phyloP scores from a whole-genome alignment of 2,329 filamentous ascomycete genomes.

The Ophiosphaerella narmari region DNA sequence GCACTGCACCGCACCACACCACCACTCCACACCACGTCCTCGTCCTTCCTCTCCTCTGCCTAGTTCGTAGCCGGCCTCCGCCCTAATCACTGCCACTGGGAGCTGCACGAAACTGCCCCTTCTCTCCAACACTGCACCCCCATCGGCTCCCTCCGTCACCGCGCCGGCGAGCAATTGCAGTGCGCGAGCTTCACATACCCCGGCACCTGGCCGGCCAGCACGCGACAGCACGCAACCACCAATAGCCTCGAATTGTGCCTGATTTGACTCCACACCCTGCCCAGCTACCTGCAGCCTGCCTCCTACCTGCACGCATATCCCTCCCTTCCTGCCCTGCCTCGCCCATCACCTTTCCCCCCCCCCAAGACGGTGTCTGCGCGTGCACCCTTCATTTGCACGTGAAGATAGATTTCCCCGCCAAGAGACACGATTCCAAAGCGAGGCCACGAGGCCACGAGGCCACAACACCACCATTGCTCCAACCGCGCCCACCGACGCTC shows the following conservation, averaged over 20 bases:
- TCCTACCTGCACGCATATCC: slow-evolving; percentile 2
- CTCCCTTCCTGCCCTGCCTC: slow-evolving; percentile 5
- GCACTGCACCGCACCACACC: no score
- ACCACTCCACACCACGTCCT: slow-evolving; percentile 14
- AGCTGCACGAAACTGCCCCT: no score
- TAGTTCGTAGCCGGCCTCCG: background rate
- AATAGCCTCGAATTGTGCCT: slow-evolving; percentile 35
- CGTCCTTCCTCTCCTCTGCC: slow-evolving; percentile 17
- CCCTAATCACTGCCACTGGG: no score
- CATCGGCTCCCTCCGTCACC: no score
- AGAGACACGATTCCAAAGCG: slow-evolving; percentile 20
- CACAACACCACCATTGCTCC: slow-evolving; percentile 10
- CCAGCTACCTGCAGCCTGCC: slow-evolving; percentile 18
- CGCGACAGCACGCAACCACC: slow-evolving; percentile 40
- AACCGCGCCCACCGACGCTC: slow-evolving; percentile 18
- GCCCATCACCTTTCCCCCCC: slow-evolving; percentile 1
- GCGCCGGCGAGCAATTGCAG: background rate
- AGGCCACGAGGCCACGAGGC: slow-evolving; percentile 14
- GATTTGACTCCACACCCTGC: slow-evolving; percentile 5
- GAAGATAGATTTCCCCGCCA: slow-evolving; percentile 40
- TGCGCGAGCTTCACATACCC: slow-evolving; percentile 17
- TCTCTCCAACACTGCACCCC: no score
- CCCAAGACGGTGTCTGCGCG: slow-evolving; percentile 3
- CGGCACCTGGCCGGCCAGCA: slow-evolving; percentile 22
- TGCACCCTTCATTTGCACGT: slow-evolving; percentile 35